phyloP scores from a whole-genome alignment of 1,284 basidiomycete genomes.

The Lignosus rhinocerotis region DNA sequence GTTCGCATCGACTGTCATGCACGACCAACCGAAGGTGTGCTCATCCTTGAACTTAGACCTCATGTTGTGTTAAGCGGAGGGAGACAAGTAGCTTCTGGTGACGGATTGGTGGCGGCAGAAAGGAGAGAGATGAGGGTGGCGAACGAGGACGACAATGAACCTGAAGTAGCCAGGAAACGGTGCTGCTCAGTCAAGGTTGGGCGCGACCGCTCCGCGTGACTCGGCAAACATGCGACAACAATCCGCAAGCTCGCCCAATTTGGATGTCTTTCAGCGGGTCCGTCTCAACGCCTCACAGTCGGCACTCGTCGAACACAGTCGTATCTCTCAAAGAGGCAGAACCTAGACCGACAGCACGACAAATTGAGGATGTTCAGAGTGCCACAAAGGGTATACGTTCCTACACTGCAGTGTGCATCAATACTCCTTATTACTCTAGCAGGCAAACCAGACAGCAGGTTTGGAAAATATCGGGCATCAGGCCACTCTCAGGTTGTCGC shows the following conservation, averaged over 20 bases:
- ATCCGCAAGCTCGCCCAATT: conserved; percentile 29
- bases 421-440: no score
- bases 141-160: conserved; percentile 26
- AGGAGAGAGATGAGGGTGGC: conserved; percentile 4
- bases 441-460: no score
- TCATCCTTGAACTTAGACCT: conserved; percentile 99
- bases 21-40: conserved; percentile 89
- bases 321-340: no score
- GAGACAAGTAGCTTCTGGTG: not conserved
- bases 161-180: conserved; percentile 29
- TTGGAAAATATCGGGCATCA: no score
- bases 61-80: conserved; percentile 48
- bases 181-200: conserved; percentile 24
- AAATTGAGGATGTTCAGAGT: no score
- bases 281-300: no score
- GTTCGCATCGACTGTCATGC: conserved; percentile 19
- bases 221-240: conserved; percentile 36
- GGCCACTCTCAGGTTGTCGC: not conserved
- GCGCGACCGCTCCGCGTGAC: conserved; percentile 32
- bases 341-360: no score
- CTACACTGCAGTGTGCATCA: no score
- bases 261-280: conserved; percentile 6
- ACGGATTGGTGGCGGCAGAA: not conserved
- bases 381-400: no score
- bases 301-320: no score